Conservation (phyloP, 345 rosid species). For the Eucalyptus urophylla region DNA sequence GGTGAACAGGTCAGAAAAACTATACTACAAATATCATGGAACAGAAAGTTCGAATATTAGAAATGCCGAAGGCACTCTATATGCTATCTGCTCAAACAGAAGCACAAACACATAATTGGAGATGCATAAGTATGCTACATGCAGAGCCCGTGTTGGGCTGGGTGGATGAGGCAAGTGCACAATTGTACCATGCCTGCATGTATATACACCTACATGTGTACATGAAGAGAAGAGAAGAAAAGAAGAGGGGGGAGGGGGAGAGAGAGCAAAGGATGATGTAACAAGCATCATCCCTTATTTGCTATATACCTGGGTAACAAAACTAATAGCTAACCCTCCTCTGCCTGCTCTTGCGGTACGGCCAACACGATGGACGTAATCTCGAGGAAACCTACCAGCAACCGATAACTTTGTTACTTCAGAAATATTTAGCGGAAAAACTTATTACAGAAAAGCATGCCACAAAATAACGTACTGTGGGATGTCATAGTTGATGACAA, state of each 20-base stretch:
- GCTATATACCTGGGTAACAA: constrained; percentile 56
- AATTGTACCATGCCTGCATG: not conserved
- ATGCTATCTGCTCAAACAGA: not conserved
- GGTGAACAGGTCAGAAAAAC: not conserved
- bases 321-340: constrained; percentile 82
- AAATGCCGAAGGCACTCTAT: not conserved
- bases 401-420: not conserved
- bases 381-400: constrained; percentile 54
- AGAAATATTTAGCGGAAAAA: not conserved
- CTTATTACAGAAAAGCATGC: not conserved
- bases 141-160: not conserved
- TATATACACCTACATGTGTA: not conserved
- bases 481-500: constrained; percentile 84
- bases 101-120: not conserved
- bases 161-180: not conserved
- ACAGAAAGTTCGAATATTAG: not conserved
- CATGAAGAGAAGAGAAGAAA: not conserved
- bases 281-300: not conserved
- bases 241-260: not conserved
- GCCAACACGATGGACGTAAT: constrained; percentile 96
- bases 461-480: constrained; percentile 45
- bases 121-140: not conserved
- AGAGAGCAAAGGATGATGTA: not conserved
- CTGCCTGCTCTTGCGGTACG: constrained; percentile 99
- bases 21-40: not conserved